Evolutionary conservation across 805 yeast species (phyloP), one percentile per base, ranked within the genome.

Genomic region (Teunomyces cretensis): DNA sequence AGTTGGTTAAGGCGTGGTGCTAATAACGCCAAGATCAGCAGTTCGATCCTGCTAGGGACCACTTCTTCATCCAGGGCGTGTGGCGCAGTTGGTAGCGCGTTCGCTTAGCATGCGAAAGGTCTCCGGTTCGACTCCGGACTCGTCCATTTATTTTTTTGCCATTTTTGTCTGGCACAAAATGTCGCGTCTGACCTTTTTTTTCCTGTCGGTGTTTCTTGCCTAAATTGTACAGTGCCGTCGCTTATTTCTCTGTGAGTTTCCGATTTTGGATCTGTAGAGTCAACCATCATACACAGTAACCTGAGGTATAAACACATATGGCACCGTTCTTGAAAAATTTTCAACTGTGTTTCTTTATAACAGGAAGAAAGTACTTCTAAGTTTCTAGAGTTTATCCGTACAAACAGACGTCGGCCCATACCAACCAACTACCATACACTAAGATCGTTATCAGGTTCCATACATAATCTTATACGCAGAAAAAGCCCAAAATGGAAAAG

Each of bases 31-130:
- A 59, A 72, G 88, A 81, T 82, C 88, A 80, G 86, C 88, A 79
- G 88, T 82, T 82, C 88, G 88, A 82, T 81, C 88, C 88, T 79
- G 88, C 86, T 80, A 81, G 86, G 86, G 86, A 82, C 81, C 87
- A 82, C 58, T 68, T 57, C 39, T 56, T 64, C 30, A 2, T 2
- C 4, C 9, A 17, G 84, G 84, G 85, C 84, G 81, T 80, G 84
- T 80, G 85, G 85, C 85, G 85, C 77, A 80, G 85, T 81, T 79
- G 84, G 85, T 80, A 80, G 85, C 85, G 85, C 84, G 84, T 78
- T 78, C 81, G 79, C 84, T 79, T 80, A 79, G 84, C 84, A 80
- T 80, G 85, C 79, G 83, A 79, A 79, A 80, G 85, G 86, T 80
- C 85, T 79, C 80, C 80, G 84, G 84, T 79, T 79, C 85, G 81